Conservation (phyloP, 2,329 filamentous ascomycete species). For the Neofusicoccum sp. region DNA sequence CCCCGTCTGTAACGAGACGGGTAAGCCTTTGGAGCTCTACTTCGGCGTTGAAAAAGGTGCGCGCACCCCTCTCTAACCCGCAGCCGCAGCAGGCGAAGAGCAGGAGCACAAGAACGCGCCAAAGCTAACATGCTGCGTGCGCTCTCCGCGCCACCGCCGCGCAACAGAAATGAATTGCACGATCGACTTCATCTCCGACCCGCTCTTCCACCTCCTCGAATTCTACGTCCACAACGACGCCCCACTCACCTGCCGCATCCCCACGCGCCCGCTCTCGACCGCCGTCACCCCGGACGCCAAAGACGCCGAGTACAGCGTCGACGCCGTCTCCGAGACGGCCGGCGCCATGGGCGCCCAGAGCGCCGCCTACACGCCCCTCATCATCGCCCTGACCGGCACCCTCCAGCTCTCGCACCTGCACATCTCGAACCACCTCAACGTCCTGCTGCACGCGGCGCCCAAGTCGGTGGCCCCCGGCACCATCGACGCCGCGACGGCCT, state of each 20-base stretch:
- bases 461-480: conserved; percentile 60
- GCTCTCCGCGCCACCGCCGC: too few relatives aligned
- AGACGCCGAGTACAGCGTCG: conserved; percentile 30
- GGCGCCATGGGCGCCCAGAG: conserved; percentile 35
- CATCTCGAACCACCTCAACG: conserved; percentile 84
- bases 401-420: conserved; percentile 88
- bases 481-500: conserved; percentile 82
- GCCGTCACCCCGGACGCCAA: conserved; percentile 15
- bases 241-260: conserved; percentile 85
- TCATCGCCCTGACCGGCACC: conserved; percentile 85
- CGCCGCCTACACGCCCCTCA: conserved; percentile 69
- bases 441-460: conserved; percentile 72
- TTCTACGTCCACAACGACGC: conserved; percentile 98
- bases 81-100: neutral
- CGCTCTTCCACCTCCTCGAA: conserved; percentile 85
- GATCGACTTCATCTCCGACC: conserved; percentile 71
- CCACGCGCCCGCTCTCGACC: conserved; percentile 65
- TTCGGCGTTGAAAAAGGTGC: conserved; percentile 70
- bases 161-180: conserved; percentile 82
- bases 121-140: neutral
- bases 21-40: conserved; percentile 74
- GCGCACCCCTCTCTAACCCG: neutral
- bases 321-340: conserved; percentile 37
- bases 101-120: neutral
- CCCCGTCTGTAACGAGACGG: conserved; percentile 84